Evolutionary conservation across 768 basidiomycete genomes (phyloP), one percentile per base, ranked within the genome.

Genomic region (Pleurotus pulmonarius): DNA sequence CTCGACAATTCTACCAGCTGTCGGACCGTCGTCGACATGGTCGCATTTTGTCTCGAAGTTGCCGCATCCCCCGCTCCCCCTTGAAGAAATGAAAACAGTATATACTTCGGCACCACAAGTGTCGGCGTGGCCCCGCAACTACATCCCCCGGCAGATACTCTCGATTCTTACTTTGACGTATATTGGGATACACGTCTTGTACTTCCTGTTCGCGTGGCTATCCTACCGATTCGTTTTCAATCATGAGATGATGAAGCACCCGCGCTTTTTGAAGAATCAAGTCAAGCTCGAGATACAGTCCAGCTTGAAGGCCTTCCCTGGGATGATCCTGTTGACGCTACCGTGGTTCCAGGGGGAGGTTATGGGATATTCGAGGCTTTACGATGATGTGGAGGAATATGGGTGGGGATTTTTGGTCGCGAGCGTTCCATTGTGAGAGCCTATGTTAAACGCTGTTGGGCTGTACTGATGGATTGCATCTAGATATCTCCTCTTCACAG

Each of bases 291-390:
- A 99, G 74, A 98, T 99, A 58, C 72, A 78, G 59, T 71, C 68
- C 58, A 90, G 88, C 58, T 56, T 97, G 49, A 75, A 78, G 44
- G 86, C 92, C 0, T 95, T 96, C 66, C 95, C 94, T 0, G 71
- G 67, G 3, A 95, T 99, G 81, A 88, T 78, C 22, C 60, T 90
- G 22, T 70, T 98, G 49, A 98, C 94, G 0, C 75, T 98, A 11
- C 97, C 97, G 0, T 97, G 91, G 90, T 98, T 99, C 77, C 75
- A 91, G 64, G 90, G 79, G 8, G 97, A 99, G 69, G 92, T 95
- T 13, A 80, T 88, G 71, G 97, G 97, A 0, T 82, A 90, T 62
- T 86, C 88, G 2, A 80, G 70, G 66, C 63, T 98, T 43, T 99
- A 98, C 66, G 82, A 90, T 59, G 77, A 86, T 46, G 68, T 93